phyloP scores from a whole-genome alignment of 2,329 filamentous ascomycete species.

The Paraphaeosphaeria minitans region DNA sequence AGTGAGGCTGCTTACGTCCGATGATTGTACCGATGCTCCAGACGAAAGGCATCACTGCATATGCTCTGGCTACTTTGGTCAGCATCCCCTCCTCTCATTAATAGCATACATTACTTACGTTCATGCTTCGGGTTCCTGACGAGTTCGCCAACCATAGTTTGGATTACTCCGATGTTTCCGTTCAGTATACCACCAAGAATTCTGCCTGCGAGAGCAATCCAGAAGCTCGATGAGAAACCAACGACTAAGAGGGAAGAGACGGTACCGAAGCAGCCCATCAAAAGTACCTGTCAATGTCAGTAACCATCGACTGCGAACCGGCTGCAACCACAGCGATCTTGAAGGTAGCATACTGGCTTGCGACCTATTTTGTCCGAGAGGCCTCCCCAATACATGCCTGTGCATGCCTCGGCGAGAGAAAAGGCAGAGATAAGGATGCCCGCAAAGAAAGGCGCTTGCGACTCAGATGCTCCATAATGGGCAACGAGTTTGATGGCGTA shows the following conservation, averaged over 20 bases:
- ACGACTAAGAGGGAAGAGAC: slow-evolving; percentile 83
- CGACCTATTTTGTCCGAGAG: slow-evolving; percentile 48
- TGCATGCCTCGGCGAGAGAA: slow-evolving; percentile 81
- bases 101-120: slow-evolving; percentile 61
- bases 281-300: slow-evolving; percentile 18
- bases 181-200: slow-evolving; percentile 82
- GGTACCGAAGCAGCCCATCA: slow-evolving; percentile 70
- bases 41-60: slow-evolving; percentile 91
- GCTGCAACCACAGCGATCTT: background rate
- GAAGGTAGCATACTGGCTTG: slow-evolving; percentile 38
- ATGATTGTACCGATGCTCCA: slow-evolving; percentile 91
- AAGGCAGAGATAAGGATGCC: slow-evolving; percentile 89
- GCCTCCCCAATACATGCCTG: slow-evolving; percentile 68
- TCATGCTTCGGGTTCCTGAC: slow-evolving; percentile 85
- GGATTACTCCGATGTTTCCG: slow-evolving; percentile 85
- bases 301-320: background rate
- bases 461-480: slow-evolving; percentile 43
- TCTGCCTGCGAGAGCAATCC: slow-evolving; percentile 78
- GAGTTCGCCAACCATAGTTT: slow-evolving; percentile 91
- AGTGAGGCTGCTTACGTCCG: slow-evolving; percentile 54
- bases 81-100: background rate
- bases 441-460: slow-evolving; percentile 78
- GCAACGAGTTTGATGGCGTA: slow-evolving; percentile 60
- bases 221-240: slow-evolving; percentile 81
- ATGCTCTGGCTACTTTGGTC: slow-evolving; percentile 69